Percentiles rank a stretch among this genome's conserved stretches.
Evolutionary conservation across 306 rosid genomes (phyloP).

Genomic region (Begonia fuchsioides): DNA sequence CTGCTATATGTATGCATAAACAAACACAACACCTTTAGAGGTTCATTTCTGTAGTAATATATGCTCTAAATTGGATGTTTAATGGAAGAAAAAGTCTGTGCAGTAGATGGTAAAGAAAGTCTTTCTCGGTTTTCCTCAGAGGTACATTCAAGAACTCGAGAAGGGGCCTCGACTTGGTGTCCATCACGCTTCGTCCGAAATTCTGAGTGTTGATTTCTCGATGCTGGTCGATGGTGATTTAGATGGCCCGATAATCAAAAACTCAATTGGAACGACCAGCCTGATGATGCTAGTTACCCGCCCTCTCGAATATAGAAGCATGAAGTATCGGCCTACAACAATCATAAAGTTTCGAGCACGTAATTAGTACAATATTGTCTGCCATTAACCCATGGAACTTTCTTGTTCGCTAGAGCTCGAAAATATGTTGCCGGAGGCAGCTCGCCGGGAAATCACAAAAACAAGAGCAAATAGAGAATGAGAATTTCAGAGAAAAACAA

Average conservation of each 20-base stretch:
- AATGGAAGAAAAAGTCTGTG: constrained; percentile 1
- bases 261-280: constrained; percentile 20
- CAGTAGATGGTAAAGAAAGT: constrained; percentile 15
- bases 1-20: neutral
- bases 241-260: constrained; percentile 17
- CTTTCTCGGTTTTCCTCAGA: constrained; percentile 3
- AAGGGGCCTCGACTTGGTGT: neutral
- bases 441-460: too few species aligned
- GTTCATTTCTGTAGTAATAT: too few species aligned
- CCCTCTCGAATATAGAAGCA: constrained; percentile 12
- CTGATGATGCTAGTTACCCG: neutral
- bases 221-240: constrained; percentile 8
- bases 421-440: too few species aligned
- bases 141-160: neutral
- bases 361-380: too few species aligned
- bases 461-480: too few species aligned
- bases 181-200: constrained; percentile 3
- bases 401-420: too few species aligned
- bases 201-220: constrained; percentile 15
- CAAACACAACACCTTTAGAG: too few species aligned
- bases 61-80: neutral
- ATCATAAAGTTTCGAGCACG: constrained; percentile 31
- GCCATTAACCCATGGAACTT: too few species aligned
- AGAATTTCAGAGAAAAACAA: too few species aligned
- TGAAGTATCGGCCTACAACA: constrained; percentile 15